These are phyloP conservation scores for Eutrema salsugineum DNA, from an alignment of 441 rosid species.

Conservation along the genomic window DNA sequence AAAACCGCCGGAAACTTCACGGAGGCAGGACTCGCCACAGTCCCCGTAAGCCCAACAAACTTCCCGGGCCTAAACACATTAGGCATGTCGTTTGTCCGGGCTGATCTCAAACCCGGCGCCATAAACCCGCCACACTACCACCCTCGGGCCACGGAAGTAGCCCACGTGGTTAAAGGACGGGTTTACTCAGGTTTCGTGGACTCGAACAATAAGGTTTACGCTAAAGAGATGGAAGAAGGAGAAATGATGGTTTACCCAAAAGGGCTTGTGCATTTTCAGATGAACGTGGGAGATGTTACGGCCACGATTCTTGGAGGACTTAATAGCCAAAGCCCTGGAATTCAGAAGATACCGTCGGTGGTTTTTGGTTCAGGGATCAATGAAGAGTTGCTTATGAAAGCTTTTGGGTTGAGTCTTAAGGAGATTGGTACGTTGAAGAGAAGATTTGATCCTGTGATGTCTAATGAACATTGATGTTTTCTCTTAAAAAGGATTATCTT, in stretches of 20 bases:
- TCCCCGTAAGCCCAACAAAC: conserved; percentile 40
- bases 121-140: conserved; percentile 72
- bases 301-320: conserved; percentile 60
- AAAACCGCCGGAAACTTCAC: conserved; percentile 43
- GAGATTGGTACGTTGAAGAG: conserved; percentile 46
- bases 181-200: conserved; percentile 70
- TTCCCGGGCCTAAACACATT: conserved; percentile 67
- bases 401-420: conserved; percentile 55
- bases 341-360: conserved; percentile 45
- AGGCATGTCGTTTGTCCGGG: conserved; percentile 58
- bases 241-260: conserved; percentile 74
- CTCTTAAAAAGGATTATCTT: not conserved
- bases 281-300: conserved; percentile 56
- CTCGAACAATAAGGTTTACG: conserved; percentile 46
- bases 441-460: conserved; percentile 36
- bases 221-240: conserved; percentile 63
- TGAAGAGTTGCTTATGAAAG: conserved; percentile 48
- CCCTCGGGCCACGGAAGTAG: conserved; percentile 66
- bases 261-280: conserved; percentile 72
- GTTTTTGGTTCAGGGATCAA: conserved; percentile 65
- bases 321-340: conserved; percentile 65
- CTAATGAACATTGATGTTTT: conserved; percentile 25
- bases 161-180: conserved; percentile 50
- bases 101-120: conserved; percentile 56
- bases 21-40: conserved; percentile 47